Evolutionary conservation across 495 filamentous ascomycete genomes (phyloP), one percentile per base, ranked within the genome.

Genomic region (Xylaria scruposa): DNA sequence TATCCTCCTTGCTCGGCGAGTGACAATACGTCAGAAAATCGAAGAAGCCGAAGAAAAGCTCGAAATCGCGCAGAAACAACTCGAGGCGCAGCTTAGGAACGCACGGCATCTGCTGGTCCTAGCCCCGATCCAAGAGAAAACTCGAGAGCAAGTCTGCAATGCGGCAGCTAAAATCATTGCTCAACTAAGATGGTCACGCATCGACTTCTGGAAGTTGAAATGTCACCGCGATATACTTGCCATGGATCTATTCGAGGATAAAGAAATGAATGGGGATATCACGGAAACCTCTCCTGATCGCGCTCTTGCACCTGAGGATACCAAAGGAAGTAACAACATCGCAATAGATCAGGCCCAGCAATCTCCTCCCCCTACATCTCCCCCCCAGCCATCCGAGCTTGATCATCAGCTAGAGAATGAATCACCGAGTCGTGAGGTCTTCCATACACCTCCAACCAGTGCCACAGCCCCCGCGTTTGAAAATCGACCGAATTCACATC

Each of bases 91-190:
- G 56, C 81, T 98, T 44, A 86, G 95, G 71, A 97, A 98, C 81
- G 94, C 95, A n/a, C 90, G 95, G 38, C 96, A 99, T 81, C 84
- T 99, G 29, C 89, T 94, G 63, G 89, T 99, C 51, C 82, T 97
- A 12, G 94, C 95, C 3, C 96, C 96, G 0, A 93, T 98, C 59
- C 91, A 96, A 74, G 88, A 90, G 2, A 93, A 93, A 76, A 95
- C 94, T 7, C 85, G 96, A 66, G 96, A 98, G 76, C 88, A 93
- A 38, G 89, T 98, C 68, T 87, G 98, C 29, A 85, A 94, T 74
- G 91, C 93, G 42, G 97, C 96, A 17, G 94, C 90, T 4, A 89
- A 91, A 13, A 91, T 97, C 82, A 89, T 95, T 31, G 94, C 94
- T 7, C 95, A 96, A 75, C 83, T 98, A 47, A 95, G 97, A 78